Evolutionary conservation across 306 rosid genomes (phyloP).

Genomic region (Cicer bijugum): DNA sequence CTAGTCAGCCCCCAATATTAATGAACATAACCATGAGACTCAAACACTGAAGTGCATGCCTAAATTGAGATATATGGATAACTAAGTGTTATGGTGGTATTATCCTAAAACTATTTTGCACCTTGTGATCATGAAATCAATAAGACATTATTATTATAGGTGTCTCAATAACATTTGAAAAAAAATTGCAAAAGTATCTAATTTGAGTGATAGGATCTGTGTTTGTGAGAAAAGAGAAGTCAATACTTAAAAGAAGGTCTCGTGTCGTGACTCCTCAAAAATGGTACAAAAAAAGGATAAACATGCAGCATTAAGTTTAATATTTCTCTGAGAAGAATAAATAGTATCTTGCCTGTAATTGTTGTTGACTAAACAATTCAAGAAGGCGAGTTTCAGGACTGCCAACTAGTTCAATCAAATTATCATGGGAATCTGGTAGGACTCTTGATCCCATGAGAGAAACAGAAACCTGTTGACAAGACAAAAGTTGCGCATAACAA

Average conservation of each 20-base stretch:
- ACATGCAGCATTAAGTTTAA: slow-evolving; percentile 1
- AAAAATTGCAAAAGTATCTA: neutral
- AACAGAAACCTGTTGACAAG: slow-evolving; percentile 71
- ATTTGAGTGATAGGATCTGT: neutral
- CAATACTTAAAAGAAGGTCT: slow-evolving; percentile 20
- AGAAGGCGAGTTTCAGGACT: slow-evolving; percentile 67
- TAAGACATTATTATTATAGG: slow-evolving; percentile 5
- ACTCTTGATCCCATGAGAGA: slow-evolving; percentile 75
- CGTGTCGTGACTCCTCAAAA: neutral
- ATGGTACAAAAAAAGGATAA: slow-evolving; percentile 1
- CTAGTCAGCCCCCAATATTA: slow-evolving; percentile 26
- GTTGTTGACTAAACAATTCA: slow-evolving; percentile 93
- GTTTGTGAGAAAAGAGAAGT: slow-evolving; percentile 13
- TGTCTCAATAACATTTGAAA: neutral
- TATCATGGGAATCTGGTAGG: slow-evolving; percentile 69
- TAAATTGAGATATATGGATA: neutral
- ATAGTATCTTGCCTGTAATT: slow-evolving; percentile 68
- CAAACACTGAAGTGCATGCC: neutral
- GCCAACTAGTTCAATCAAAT: slow-evolving; percentile 78
- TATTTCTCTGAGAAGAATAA: slow-evolving; percentile 32
- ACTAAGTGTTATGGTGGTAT: slow-evolving; percentile 9
- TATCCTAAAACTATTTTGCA: slow-evolving; percentile 20
- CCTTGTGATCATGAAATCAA: slow-evolving; percentile 11
- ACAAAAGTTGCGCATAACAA: slow-evolving; percentile 27
- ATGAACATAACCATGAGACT: slow-evolving; percentile 8